Conservation (phyloP, 1,139 yeast genomes). For the Arxiozyma slooffiae region DNA sequence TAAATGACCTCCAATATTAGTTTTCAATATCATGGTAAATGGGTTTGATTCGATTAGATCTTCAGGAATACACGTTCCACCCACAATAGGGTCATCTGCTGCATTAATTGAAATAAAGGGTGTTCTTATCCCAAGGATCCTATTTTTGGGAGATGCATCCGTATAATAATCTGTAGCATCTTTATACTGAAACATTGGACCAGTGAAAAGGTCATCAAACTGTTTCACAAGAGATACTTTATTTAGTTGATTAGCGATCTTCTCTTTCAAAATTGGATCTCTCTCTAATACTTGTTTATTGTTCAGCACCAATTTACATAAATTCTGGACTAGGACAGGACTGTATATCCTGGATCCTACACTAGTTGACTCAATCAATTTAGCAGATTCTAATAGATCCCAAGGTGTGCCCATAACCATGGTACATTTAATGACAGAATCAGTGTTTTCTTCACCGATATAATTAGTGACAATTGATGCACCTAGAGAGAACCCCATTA, state of each 20-base stretch:
- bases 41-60: constrained; percentile 46
- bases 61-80: constrained; percentile 39
- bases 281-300: constrained; percentile 37
- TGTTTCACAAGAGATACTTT: constrained; percentile 31
- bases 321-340: constrained; percentile 44
- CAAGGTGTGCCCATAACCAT: constrained; percentile 47
- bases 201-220: constrained; percentile 46
- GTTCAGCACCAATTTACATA: constrained; percentile 37
- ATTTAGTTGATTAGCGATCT: constrained; percentile 12
- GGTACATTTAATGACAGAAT: constrained; percentile 38
- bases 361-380: constrained; percentile 35
- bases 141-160: constrained; percentile 43
- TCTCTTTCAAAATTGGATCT: constrained; percentile 13
- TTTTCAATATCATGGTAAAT: constrained; percentile 41
- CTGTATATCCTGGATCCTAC: constrained; percentile 44
- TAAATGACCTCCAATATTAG: constrained; percentile 57
- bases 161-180: constrained; percentile 46
- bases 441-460: constrained; percentile 43
- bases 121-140: constrained; percentile 42
- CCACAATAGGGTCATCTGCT: constrained; percentile 51
- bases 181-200: constrained; percentile 45
- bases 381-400: constrained; percentile 45
- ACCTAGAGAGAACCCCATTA: constrained; percentile 50
- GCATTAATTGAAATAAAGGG: constrained; percentile 45
- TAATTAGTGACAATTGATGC: constrained; percentile 49